Base-by-base conservation (phyloP, 495 filamentous ascomycete genomes). In the Xylaria longipes region DNA sequence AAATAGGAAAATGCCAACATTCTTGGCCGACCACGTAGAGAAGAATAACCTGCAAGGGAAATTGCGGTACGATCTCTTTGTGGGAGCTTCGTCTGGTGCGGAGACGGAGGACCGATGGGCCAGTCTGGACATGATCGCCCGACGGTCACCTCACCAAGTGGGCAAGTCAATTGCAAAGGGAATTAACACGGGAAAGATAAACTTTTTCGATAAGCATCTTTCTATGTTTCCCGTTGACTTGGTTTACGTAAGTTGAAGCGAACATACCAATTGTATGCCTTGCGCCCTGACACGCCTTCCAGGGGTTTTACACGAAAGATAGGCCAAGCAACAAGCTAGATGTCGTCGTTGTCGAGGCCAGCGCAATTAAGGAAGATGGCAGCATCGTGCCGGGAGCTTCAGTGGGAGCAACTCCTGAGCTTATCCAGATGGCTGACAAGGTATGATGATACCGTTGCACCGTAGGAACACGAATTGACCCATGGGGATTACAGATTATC, bases 61-160 rank as follows among this genome's bases (percentile, higher is more conserved):
- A 83, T 83, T 94, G 37, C 92, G 92, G 72, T 97, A 97, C 82
- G 90, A 87, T 69, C 86, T 97, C 20, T 97, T 97, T 77, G 94
- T 97, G 17, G 94, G 94, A 50, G 94, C 94, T 27, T 95, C 92
- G 1, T 93, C 92, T 31, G 94, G 94, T 14, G 92, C 94, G 27
- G 94, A 97, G 81, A 97, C 94, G 0, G 94, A 97, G 84, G 95
- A 95, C 80, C 87, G 94, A 72, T 97, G 94, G 94, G 94, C 94
- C 6, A 80, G 80, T 2, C 79, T 94, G 57, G 90, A 97, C 80
- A 97, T 97, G 94, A 97, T 97, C 74, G 91, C 94, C 84, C 88
- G 94, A 58, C 88, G 94, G 6, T 86, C 87, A 72, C 94, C 94
- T 57, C 94, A 97, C 81, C 94, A 97, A 76, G 94, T 97, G 72